Conservation (phyloP, 2,329 filamentous ascomycete species). For the Pseudogymnoascus sp. region DNA sequence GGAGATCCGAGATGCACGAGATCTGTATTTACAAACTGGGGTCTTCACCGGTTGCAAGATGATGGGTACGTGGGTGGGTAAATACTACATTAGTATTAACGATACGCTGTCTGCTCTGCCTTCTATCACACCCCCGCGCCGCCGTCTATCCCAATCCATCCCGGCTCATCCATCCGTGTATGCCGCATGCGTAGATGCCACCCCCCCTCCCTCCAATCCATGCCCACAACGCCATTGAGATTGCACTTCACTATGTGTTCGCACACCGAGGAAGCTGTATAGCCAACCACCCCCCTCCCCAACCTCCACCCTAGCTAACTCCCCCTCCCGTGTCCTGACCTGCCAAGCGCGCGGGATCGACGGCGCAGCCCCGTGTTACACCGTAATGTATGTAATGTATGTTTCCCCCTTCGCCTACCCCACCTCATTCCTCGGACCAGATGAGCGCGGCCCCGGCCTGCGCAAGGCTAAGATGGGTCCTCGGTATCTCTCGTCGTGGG, state of each 20-base stretch:
- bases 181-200: neutral
- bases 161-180: neutral
- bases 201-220: neutral
- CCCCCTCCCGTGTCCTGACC: neutral
- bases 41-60: neutral
- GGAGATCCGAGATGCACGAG: neutral
- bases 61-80: neutral
- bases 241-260: neutral
- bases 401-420: neutral
- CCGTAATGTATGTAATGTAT: neutral
- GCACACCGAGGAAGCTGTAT: neutral
- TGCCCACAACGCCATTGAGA: neutral
- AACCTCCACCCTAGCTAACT: neutral
- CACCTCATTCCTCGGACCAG: neutral
- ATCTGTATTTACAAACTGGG: neutral
- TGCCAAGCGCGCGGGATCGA: neutral
- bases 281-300: neutral
- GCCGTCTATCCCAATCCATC: neutral
- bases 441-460: neutral
- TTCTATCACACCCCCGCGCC: neutral
- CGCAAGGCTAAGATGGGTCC: neutral
- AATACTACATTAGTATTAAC: constrained; percentile 1
- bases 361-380: constrained; percentile 4
- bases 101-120: neutral
- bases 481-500: neutral